phyloP scores from a whole-genome alignment of 805 yeast species.

The Candida coleopterorum region DNA sequence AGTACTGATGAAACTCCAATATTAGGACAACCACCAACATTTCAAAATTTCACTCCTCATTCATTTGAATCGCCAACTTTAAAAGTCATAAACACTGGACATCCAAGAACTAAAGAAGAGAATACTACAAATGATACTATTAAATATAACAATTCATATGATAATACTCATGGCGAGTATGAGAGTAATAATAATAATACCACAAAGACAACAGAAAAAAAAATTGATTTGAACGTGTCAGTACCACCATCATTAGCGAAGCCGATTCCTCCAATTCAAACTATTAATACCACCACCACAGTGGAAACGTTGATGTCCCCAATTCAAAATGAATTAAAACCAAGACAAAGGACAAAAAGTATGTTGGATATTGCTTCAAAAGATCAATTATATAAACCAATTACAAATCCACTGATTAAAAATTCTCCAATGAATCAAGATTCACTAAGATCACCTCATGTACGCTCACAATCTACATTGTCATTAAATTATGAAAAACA shows the following conservation, averaged over 20 bases:
- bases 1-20: constrained; percentile 21
- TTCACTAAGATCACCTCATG: constrained; percentile 13
- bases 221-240: constrained; percentile 6
- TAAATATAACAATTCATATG: not conserved
- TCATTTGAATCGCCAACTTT: constrained; percentile 10
- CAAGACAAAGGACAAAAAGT: constrained; percentile 5
- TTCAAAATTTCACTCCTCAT: constrained; percentile 18
- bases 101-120: not conserved
- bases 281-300: not conserved
- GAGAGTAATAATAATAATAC: not conserved
- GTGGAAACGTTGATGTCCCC: not conserved
- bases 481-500: constrained; percentile 10
- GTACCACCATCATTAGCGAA: constrained; percentile 1
- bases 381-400: constrained; percentile 1
- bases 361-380: constrained; percentile 5
- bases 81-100: constrained; percentile 7
- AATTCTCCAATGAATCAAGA: not conserved
- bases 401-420: not conserved
- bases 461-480: constrained; percentile 19
- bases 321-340: not conserved
- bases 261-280: constrained; percentile 6
- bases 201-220: not conserved
- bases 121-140: constrained; percentile 3
- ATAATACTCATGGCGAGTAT: not conserved
- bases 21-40: constrained; percentile 20